These are phyloP conservation scores for Trichophyton verrucosum DNA, from an alignment of 2,329 filamentous ascomycete genomes.

Conservation along the genomic window DNA sequence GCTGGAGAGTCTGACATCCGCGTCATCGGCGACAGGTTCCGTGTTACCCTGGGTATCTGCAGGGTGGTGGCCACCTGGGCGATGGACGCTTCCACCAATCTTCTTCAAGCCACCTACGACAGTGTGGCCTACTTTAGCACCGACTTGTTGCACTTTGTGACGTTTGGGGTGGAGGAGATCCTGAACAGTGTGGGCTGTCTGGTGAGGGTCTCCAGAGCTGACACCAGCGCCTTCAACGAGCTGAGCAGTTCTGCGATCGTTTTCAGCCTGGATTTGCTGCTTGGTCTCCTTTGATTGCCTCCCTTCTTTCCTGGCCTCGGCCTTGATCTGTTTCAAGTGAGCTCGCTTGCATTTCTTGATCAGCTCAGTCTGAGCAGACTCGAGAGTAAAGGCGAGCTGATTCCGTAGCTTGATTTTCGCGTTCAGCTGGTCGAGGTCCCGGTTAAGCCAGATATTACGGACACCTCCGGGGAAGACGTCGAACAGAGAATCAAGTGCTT, in stretches of 20 bases:
- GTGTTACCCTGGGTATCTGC: slow-evolving; percentile 8
- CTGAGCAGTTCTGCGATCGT: slow-evolving; percentile 36
- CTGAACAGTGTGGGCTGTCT: slow-evolving; percentile 38
- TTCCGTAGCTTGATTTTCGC: slow-evolving; percentile 73
- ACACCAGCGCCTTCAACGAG: slow-evolving; percentile 39
- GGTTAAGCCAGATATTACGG: slow-evolving; percentile 91
- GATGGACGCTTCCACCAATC: slow-evolving; percentile 24
- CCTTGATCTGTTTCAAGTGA: slow-evolving; percentile 57
- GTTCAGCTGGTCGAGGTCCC: slow-evolving; percentile 69
- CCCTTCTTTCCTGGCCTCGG: slow-evolving; percentile 51
- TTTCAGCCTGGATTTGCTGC: slow-evolving; percentile 38
- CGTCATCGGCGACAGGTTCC: not conserved
- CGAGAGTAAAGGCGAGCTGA: slow-evolving; percentile 57
- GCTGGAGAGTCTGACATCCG: not conserved
- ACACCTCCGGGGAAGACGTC: slow-evolving; percentile 95
- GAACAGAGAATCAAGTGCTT: slow-evolving; percentile 71
- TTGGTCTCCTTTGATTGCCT: slow-evolving; percentile 26
- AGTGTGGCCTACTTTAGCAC: slow-evolving; percentile 35
- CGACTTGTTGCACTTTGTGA: slow-evolving; percentile 38
- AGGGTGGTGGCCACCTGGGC: not conserved
- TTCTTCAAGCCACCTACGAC: slow-evolving; percentile 34
- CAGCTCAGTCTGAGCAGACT: slow-evolving; percentile 71
- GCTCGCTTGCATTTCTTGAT: slow-evolving; percentile 68
- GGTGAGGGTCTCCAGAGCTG: slow-evolving; percentile 46
- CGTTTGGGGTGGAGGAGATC: slow-evolving; percentile 18